These are phyloP conservation scores for Cupressus sempervirens DNA, from an alignment of 75 land plant species.

Conservation along the genomic window DNA sequence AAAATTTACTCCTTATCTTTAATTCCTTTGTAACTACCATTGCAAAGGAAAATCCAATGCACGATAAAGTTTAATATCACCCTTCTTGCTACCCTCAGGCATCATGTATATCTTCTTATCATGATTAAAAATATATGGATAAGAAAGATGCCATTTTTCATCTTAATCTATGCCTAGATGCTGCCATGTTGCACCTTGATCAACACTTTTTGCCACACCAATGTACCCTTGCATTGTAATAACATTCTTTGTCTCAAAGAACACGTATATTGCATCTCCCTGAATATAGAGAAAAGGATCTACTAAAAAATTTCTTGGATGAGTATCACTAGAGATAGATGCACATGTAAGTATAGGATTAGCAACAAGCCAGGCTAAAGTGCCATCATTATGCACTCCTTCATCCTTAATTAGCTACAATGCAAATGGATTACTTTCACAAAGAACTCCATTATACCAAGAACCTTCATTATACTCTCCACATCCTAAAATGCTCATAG, in stretches of 20 bases:
- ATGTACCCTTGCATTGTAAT: constrained; percentile 87
- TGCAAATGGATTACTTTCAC: constrained; percentile 63
- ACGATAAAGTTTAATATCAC: constrained; percentile 75
- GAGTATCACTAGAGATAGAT: constrained; percentile 48
- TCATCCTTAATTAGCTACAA: constrained; percentile 69
- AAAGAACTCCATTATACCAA: constrained; percentile 77
- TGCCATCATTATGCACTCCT: too few relatives aligned
- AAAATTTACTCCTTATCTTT: too few relatives aligned
- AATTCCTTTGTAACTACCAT: too few relatives aligned
- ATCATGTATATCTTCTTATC: constrained; percentile 83
- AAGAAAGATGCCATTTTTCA: constrained; percentile 94
- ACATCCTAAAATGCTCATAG: constrained; percentile 37
- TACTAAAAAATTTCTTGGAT: constrained; percentile 90
- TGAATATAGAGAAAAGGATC: constrained; percentile 80
- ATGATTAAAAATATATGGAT: constrained; percentile 71
- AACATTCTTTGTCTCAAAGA: constrained; percentile 89
- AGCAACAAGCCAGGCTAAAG: constrained; percentile 93
- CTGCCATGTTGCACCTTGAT: constrained; percentile 80
- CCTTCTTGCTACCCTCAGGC: constrained; percentile 81
- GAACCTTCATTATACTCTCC: constrained; percentile 74
- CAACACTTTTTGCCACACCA: constrained; percentile 80
- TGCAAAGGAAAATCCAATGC: constrained; percentile 73
- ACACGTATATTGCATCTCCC: constrained; percentile 72
- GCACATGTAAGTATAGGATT: constrained; percentile 88
- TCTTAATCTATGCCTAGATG: constrained; percentile 72